A percentile compares a stretch with the other conserved stretches of the same genome.
phyloP scores from a whole-genome alignment of 2,329 filamentous ascomycete genomes.

The Fusarium torulosum region DNA sequence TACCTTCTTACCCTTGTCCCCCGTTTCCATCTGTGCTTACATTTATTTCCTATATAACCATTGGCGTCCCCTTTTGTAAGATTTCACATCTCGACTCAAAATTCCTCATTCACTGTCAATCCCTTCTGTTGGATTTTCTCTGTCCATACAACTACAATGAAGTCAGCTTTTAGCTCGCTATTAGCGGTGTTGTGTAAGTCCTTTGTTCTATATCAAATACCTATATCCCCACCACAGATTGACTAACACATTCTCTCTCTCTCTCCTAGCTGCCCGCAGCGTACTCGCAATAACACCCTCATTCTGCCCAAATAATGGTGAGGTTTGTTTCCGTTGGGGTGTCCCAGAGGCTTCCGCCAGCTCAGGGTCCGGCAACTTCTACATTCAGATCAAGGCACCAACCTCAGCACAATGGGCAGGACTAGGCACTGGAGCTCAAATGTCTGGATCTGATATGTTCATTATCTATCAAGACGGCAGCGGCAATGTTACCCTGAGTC shows the following conservation, averaged over 20 bases:
- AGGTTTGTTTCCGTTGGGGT: conserved; percentile 68
- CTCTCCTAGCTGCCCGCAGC: conserved; percentile 37
- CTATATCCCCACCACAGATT: not conserved
- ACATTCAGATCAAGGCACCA: conserved; percentile 70
- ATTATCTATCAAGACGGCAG: conserved; percentile 70
- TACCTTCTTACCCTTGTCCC: not conserved
- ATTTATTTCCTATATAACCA: conserved; percentile 27
- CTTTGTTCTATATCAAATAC: not conserved
- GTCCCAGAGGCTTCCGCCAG: conserved; percentile 64
- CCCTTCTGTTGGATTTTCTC: not conserved
- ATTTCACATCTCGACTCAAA: conserved; percentile 10
- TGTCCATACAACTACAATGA: conserved; percentile 30
- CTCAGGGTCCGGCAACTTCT: conserved; percentile 67
- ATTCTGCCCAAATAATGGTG: conserved; percentile 57
- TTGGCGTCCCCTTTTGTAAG: conserved; percentile 21
- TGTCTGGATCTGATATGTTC: conserved; percentile 72
- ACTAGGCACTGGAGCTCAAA: conserved; percentile 67
- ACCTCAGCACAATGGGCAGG: conserved; percentile 67
- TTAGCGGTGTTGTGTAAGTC: conserved; percentile 43
- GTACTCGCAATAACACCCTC: conserved; percentile 48
- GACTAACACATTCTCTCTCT: conserved; percentile 18
- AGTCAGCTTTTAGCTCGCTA: conserved; percentile 34
- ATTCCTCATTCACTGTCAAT: conserved; percentile 7
- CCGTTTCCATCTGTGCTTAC: conserved; percentile 29
- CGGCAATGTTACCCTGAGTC: conserved; percentile 72